Conservation (phyloP, 2,329 filamentous ascomycete genomes). For the Biscogniauxia marginata region DNA sequence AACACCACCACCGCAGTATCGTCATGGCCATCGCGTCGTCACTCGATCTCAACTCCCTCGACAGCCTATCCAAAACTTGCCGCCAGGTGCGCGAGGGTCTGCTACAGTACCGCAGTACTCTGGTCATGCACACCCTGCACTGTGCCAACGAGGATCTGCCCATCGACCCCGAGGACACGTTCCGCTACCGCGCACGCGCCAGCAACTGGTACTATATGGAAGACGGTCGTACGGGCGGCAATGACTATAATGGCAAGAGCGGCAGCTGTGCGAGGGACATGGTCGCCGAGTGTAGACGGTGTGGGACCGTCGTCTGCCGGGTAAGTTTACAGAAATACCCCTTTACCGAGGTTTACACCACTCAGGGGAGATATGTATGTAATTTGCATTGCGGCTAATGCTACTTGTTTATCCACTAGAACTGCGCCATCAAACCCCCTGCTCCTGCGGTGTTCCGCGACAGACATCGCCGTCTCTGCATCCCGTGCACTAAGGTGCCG, state of each 20-base stretch:
- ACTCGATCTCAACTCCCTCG: constrained; percentile 84
- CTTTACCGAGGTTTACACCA: not conserved
- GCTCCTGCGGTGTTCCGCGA: constrained; percentile 64
- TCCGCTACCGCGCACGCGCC: constrained; percentile 57
- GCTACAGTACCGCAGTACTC: constrained; percentile 71
- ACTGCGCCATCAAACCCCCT: constrained; percentile 84
- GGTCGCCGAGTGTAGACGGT: constrained; percentile 79
- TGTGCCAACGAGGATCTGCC: constrained; percentile 70
- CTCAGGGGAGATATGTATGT: not conserved
- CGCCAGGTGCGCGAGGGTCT: constrained; percentile 75
- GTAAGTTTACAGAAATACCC: constrained; percentile 48
- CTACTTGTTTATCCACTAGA: constrained; percentile 51
- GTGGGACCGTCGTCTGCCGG: constrained; percentile 75
- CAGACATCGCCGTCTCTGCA: constrained; percentile 79
- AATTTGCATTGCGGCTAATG: not conserved
- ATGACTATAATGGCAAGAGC: constrained; percentile 63
- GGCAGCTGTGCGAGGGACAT: constrained; percentile 82
- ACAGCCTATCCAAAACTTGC: constrained; percentile 79
- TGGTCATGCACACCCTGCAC: constrained; percentile 73
- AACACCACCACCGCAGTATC: constrained; percentile 54
- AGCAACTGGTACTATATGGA: constrained; percentile 61
- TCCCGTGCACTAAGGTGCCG: constrained; percentile 70
- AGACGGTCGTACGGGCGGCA: constrained; percentile 41
- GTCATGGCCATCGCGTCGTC: constrained; percentile 70
- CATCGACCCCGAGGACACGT: constrained; percentile 53